Percentiles rank a stretch among this genome's conserved stretches.
These are phyloP conservation scores for Astathelohania contejeani DNA, from an alignment of 371 early-diverging fungal genomes.

Conservation along the genomic window DNA sequence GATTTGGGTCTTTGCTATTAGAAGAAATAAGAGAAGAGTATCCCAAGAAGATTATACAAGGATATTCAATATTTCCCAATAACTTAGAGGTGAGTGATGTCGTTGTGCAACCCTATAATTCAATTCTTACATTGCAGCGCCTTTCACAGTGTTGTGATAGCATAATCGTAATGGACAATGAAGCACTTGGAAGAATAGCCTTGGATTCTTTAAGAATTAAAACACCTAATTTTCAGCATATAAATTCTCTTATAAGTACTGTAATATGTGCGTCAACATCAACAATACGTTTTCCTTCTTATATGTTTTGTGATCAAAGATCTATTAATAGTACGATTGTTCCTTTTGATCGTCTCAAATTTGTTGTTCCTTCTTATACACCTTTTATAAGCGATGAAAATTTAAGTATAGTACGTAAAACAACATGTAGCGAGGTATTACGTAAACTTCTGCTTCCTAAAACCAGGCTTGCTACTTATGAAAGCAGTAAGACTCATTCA, in stretches of 20 bases:
- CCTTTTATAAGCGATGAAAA: conserved; percentile 60
- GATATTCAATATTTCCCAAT: conserved; percentile 98
- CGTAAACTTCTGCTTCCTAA: conserved; percentile 49
- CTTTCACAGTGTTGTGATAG: conserved; percentile 75
- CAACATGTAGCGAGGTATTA: conserved; percentile 41
- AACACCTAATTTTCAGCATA: conserved; percentile 78
- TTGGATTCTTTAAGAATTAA: conserved; percentile 73
- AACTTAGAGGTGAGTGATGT: conserved; percentile 84
- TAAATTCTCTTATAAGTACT: conserved; percentile 83
- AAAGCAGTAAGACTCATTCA: conserved; percentile 27
- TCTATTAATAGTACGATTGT: conserved; percentile 78
- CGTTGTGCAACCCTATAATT: conserved; percentile 98
- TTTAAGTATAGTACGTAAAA: conserved; percentile 32
- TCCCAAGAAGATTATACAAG: conserved; percentile 87
- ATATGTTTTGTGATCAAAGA: conserved; percentile 90
- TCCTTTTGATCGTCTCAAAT: conserved; percentile 86
- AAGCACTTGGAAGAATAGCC: conserved; percentile 64
- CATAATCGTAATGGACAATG: conserved; percentile 55
- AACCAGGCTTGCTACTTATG: conserved; percentile 38
- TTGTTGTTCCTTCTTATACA: conserved; percentile 81
- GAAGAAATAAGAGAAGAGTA: conserved; percentile 69
- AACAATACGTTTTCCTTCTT: conserved; percentile 89
- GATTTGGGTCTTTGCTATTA: conserved; percentile 69
- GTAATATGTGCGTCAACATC: conserved; percentile 92
- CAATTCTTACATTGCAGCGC: conserved; percentile 74